Evolutionary conservation across 441 rosid species (phyloP), one percentile per base, ranked within the genome.

Genomic region (Sinapis alba): DNA sequence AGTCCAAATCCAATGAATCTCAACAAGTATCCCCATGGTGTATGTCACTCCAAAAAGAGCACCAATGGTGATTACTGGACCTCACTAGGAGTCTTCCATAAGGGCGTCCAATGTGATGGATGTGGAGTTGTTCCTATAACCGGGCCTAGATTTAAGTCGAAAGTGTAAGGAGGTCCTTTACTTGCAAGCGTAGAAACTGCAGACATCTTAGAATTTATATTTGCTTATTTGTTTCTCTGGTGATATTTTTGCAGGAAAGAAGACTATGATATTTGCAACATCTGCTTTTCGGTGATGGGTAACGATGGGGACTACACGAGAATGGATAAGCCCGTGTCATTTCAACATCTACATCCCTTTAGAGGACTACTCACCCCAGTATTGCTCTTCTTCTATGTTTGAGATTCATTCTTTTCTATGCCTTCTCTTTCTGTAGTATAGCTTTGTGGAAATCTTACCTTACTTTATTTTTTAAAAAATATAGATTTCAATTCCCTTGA

Each of bases 111-210:
- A 3, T 93, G 99, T 76, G 97, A 91, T 75, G 93, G 90, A 16
- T 96, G 99, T 83, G 98, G 94, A 43, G 89, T 77, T 79, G 79
- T 78, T 83, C 98, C 99, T 13, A 96, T 96, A 38, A 85, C 84
- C 41, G 99, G 99, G 38, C 88, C 89, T 78, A 89, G 99, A n/a
- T 93, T 83, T 83, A 93, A 89, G 82, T 96, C 99, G 6, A 90
- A 83, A 82, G 89, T 90, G 99, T 96, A 91, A 88, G 97, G 59
- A 76, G 12, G 13, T 23, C 27, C n/a, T 20, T n/a, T 27, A 23
- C 64, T 70, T 54, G 15, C 57, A 28, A 23, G 12, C 60, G 21
- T 68, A 19, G 59, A n/a, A 54, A 28, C 27, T 61, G 3, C 19
- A 28, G 32, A 45, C 56, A 16, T 73, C 28, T 34, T 54, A 9